Evolutionary conservation across 352 stramenopile species (phyloP).

Genomic region (Pythium utonaiense): DNA sequence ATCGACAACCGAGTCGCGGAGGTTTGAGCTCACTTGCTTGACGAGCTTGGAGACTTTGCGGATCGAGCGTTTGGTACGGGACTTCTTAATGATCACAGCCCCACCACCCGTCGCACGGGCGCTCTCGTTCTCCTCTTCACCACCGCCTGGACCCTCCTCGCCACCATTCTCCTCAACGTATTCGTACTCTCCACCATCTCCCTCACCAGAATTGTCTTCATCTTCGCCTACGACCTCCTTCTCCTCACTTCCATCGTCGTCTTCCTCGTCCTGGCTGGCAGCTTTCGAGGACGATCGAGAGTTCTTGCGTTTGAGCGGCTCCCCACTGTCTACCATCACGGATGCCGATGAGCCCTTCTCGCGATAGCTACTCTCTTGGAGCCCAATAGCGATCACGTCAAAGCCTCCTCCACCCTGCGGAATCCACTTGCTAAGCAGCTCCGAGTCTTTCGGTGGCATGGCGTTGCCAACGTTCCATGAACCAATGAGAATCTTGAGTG

Average conservation of each 20-base stretch:
- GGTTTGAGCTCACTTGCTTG: slow-evolving; percentile 59
- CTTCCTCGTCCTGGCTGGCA: not conserved
- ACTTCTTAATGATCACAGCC: slow-evolving; percentile 66
- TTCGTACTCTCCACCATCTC: slow-evolving; percentile 1
- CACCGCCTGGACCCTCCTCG: slow-evolving; percentile 24
- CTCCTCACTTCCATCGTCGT: slow-evolving; percentile 8
- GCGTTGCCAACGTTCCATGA: slow-evolving; percentile 88
- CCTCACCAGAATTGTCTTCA: slow-evolving; percentile 15
- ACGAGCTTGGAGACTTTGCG: slow-evolving; percentile 63
- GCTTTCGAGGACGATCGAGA: slow-evolving; percentile 20
- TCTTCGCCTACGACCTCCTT: slow-evolving; percentile 19
- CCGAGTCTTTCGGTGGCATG: slow-evolving; percentile 59
- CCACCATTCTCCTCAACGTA: slow-evolving; percentile 4
- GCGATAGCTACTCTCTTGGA: slow-evolving; percentile 82
- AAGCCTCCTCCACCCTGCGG: slow-evolving; percentile 71
- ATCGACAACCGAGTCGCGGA: slow-evolving; percentile 56
- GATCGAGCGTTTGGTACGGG: slow-evolving; percentile 63
- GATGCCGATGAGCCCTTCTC: slow-evolving; percentile 27
- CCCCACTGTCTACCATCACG: not conserved
- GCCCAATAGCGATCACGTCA: slow-evolving; percentile 78
- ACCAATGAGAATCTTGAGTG: slow-evolving; percentile 55
- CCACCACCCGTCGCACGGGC: slow-evolving; percentile 6
- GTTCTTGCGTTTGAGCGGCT: slow-evolving; percentile 9
- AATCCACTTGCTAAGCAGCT: slow-evolving; percentile 63
- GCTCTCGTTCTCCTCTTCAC: slow-evolving; percentile 23